Conservation (phyloP, 192 early-diverging fungal species). For the Umbelopsis ramanniana region DNA sequence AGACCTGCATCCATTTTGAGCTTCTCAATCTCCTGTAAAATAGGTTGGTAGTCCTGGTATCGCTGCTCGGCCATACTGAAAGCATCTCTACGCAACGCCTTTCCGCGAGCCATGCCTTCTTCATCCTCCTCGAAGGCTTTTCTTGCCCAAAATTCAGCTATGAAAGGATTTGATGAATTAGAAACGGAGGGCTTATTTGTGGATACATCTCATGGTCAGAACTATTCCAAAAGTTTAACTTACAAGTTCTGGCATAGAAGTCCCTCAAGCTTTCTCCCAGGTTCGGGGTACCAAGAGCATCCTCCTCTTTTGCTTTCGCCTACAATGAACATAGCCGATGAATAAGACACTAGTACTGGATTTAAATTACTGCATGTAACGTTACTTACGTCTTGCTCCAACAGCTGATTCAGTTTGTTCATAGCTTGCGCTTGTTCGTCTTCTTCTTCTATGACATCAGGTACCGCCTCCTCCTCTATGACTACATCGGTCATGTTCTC, state of each 20-base stretch:
- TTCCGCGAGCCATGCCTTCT: constrained; percentile 45
- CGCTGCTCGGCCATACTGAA: constrained; percentile 50
- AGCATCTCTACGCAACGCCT: constrained; percentile 49
- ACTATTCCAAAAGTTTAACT: background rate
- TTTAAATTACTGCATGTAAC: background rate
- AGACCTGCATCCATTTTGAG: constrained; percentile 48
- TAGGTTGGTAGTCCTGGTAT: constrained; percentile 50
- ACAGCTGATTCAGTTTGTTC: constrained; percentile 30
- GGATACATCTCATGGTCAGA: too few species aligned
- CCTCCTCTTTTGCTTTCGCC: constrained; percentile 42
- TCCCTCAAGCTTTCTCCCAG: constrained; percentile 49
- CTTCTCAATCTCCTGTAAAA: constrained; percentile 47
- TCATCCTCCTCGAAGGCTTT: constrained; percentile 44
- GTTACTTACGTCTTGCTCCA: background rate
- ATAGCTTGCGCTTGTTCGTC: constrained; percentile 36
- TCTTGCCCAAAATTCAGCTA: constrained; percentile 48
- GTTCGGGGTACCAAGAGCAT: constrained; percentile 42
- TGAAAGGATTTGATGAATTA: background rate
- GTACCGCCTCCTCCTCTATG: constrained; percentile 13
- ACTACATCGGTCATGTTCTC: constrained; percentile 22
- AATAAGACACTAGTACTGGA: background rate
- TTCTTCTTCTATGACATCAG: constrained; percentile 27
- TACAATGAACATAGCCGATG: background rate
- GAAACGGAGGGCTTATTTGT: background rate
- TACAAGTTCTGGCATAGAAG: constrained; percentile 53